Evolutionary conservation across 108 stramenopile genomes (phyloP), one percentile per base, ranked within the genome.

Genomic region (Conticribra weissflogii): DNA sequence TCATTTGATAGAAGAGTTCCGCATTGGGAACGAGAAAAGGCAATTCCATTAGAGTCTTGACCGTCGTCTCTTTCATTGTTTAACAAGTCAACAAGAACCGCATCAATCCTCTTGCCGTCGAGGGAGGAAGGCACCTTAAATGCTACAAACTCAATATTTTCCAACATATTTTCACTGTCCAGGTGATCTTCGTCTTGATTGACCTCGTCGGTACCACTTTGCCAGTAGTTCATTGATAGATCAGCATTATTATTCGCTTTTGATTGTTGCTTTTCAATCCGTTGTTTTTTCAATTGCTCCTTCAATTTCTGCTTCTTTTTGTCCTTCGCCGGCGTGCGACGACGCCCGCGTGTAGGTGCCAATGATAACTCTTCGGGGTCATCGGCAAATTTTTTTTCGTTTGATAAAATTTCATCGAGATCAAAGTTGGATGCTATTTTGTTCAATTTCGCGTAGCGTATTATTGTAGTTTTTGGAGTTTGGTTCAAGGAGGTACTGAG

Each of bases 1-100:
- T 55, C 52, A 15, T 61, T 68, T 28, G 65, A 67, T 44, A 80
- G 30, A 30, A 80, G 66, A 44, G 63, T 55, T 25, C 72, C 79
- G 59, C 79, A 80, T 68, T 80, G 79, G 30, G 79, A 72, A 31
- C 79, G 79, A 51, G 79, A 80, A 16, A 80, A 68, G 28, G 55
- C 25, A 3, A 56, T 29, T 25, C 52, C 21, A 24, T 55, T 58
- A 28, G 69, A 46, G 31, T 32, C 48, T 52, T 33, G 54, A 17
- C 15, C 58, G 49, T 49, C 61, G 29, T 60, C 30, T 19, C 17
- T 47, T 15, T 68, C 67, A 27, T 58, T 55, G 59, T 80, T 80
- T 21, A 80, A 62, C 22, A 73, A 22, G 19, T 80, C 70, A n/a
- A 58, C 79, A 14, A 80, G 45, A 23, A 69, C 33, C 15, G 71